phyloP scores from a whole-genome alignment of 2,329 filamentous ascomycete genomes.

The Cordyceps farinosa region DNA sequence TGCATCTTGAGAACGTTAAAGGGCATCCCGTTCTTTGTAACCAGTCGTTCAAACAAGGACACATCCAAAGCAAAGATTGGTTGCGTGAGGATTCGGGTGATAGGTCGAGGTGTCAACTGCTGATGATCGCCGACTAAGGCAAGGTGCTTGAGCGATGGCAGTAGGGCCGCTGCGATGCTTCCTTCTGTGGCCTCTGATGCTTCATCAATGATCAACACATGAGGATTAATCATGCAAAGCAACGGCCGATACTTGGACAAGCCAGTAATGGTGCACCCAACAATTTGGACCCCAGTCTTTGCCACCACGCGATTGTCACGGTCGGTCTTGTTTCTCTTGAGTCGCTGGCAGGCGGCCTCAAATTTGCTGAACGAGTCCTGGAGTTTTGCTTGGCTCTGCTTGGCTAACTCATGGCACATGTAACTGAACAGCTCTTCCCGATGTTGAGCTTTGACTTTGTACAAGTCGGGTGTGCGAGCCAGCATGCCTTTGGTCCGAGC shows the following conservation, averaged over 20 bases:
- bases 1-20: conserved; percentile 66
- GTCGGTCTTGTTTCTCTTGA: conserved; percentile 57
- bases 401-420: conserved; percentile 55
- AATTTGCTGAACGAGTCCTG: conserved; percentile 49
- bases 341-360: conserved; percentile 44
- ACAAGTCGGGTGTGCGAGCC: conserved; percentile 47
- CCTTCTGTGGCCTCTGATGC: conserved; percentile 73
- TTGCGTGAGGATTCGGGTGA: conserved; percentile 55
- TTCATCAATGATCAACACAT: conserved; percentile 72
- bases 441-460: conserved; percentile 49
- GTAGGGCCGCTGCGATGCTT: conserved; percentile 50
- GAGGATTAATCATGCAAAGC: conserved; percentile 62
- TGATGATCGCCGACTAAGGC: conserved; percentile 72
- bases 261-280: conserved; percentile 73
- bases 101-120: conserved; percentile 69
- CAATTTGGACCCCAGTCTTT: conserved; percentile 42
- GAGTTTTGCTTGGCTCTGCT: conserved; percentile 43
- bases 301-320: conserved; percentile 47
- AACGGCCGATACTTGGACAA: conserved; percentile 75
- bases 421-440: conserved; percentile 65
- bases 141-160: conserved; percentile 50
- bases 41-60: conserved; percentile 76
- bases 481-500: conserved; percentile 14
- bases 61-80: conserved; percentile 65
- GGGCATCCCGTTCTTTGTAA: conserved; percentile 57